Percentiles rank a stretch among this genome's conserved stretches.
phyloP scores from a whole-genome alignment of 352 stramenopile species.

The Phytophthora citricola region DNA sequence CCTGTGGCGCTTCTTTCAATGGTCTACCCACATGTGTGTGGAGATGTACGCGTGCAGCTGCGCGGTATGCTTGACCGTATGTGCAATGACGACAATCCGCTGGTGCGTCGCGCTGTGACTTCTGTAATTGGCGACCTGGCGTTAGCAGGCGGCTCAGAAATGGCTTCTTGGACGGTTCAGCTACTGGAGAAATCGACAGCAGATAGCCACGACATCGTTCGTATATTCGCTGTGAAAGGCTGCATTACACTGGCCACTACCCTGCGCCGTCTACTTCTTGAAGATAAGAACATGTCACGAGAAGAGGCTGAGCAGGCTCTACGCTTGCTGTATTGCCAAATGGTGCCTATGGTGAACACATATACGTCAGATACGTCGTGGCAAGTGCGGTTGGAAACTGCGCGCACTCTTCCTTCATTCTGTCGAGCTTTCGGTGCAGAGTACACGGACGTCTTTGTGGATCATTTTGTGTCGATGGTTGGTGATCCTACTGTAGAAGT shows the following conservation, averaged over 20 bases:
- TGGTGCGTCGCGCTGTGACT: slow-evolving; percentile 83
- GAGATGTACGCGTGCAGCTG: slow-evolving; percentile 81
- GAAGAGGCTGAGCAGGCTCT: slow-evolving; percentile 49
- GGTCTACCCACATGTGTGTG: slow-evolving; percentile 73
- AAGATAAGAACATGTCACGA: slow-evolving; percentile 39
- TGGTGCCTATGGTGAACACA: slow-evolving; percentile 90
- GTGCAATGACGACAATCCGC: slow-evolving; percentile 86
- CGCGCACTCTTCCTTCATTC: slow-evolving; percentile 76
- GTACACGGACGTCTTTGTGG: slow-evolving; percentile 87
- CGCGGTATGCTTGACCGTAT: slow-evolving; percentile 90
- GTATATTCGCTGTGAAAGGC: slow-evolving; percentile 87
- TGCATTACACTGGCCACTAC: slow-evolving; percentile 79
- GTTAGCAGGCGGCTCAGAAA: slow-evolving; percentile 49
- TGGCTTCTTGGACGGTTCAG: slow-evolving; percentile 77
- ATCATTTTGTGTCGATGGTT: slow-evolving; percentile 89
- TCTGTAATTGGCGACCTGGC: slow-evolving; percentile 86
- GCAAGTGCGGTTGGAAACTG: slow-evolving; percentile 86
- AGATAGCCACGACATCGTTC: slow-evolving; percentile 89
- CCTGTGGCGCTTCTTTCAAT: slow-evolving; percentile 79
- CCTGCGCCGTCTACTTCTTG: slow-evolving; percentile 56
- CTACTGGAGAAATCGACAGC: slow-evolving; percentile 82
- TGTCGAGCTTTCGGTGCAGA: slow-evolving; percentile 78
- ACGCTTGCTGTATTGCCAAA: slow-evolving; percentile 78
- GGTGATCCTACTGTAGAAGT: slow-evolving; percentile 89
- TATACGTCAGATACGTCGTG: slow-evolving; percentile 89